Base-by-base conservation (phyloP, 257 asterid genomes). In the Nicotiana otophora region DNA sequence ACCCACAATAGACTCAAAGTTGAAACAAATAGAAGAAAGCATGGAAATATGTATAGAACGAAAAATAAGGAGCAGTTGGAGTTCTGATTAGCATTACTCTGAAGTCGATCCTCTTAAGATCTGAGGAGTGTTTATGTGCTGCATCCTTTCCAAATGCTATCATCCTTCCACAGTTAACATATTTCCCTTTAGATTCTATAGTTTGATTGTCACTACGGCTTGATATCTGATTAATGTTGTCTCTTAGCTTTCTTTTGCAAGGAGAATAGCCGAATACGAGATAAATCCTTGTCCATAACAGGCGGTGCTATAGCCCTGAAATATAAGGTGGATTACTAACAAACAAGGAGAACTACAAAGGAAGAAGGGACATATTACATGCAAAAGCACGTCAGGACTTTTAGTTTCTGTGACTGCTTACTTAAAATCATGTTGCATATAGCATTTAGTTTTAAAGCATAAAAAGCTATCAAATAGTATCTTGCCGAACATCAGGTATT, bases 61-160 rank as follows among this genome's bases (percentile, higher is more conserved):
- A 26, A 11, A 72, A 11, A 23, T 20, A 72, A 72, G 30, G 60
- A 12, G 80, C 42, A 51, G 28, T 74, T 48, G 23, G 62, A 42
- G 51, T 74, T 74, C 16, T 23, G 15, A 30, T 51, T 75, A 75
- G 36, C 46, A 65, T 89, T 90, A 93, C 98, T 95, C 97, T 88
- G 80, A 93, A 93, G 63, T 93, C 97, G 61, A 92, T 85, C 88
- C 97, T 90, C n/a, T n/a, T n/a, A n/a, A n/a, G n/a, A n/a, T n/a
- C n/a, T n/a, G n/a, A n/a, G n/a, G n/a, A n/a, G n/a, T n/a, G n/a
- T n/a, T n/a, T n/a, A n/a, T n/a, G n/a, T n/a, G n/a, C n/a, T n/a
- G n/a, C n/a, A n/a, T n/a, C n/a, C n/a, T n/a, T n/a, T n/a, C n/a
- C n/a, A n/a, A n/a, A n/a, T n/a, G n/a, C n/a, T n/a, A n/a, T n/a